These are phyloP conservation scores for Noccaea caerulescens DNA, from an alignment of 345 rosid genomes.

Conservation along the genomic window DNA sequence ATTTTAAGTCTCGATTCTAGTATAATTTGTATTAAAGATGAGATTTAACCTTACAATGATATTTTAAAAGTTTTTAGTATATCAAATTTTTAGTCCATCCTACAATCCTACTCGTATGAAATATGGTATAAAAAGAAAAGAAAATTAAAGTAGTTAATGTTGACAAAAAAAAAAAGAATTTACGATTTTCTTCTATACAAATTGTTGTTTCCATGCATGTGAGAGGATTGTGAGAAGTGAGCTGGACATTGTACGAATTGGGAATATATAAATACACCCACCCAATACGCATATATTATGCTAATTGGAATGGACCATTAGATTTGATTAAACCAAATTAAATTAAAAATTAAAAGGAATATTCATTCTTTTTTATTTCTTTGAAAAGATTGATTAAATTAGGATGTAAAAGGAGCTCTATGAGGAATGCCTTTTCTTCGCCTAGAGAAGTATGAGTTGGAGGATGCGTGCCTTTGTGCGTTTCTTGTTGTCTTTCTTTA, in stretches of 20 bases:
- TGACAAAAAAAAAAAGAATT: not conserved
- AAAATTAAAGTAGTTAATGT: not conserved
- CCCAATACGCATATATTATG: conserved; percentile 30
- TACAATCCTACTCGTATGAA: conserved; percentile 14
- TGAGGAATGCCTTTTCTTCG: conserved; percentile 91
- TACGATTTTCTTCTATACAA: conserved; percentile 30
- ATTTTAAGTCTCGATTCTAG: not conserved
- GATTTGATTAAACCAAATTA: not conserved
- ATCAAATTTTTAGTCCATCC: not conserved
- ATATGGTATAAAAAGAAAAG: conserved; percentile 4
- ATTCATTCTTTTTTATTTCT: not conserved
- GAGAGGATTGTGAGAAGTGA: conserved; percentile 41
- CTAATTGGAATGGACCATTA: conserved; percentile 36
- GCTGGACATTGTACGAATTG: conserved; percentile 42
- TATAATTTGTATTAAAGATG: not conserved
- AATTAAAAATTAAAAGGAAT: not conserved
- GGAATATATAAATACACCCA: conserved; percentile 33
- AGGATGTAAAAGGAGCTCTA: conserved; percentile 82
- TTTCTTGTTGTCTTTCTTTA: conserved; percentile 64
- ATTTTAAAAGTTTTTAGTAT: not conserved
- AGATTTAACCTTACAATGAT: not conserved
- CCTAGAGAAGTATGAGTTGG: conserved; percentile 62
- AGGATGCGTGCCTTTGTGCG: conserved; percentile 58
- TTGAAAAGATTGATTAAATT: conserved; percentile 35
- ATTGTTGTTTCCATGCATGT: conserved; percentile 36